Conservation (phyloP, 495 filamentous ascomycete genomes). For the Geopyxis carbonaria region DNA sequence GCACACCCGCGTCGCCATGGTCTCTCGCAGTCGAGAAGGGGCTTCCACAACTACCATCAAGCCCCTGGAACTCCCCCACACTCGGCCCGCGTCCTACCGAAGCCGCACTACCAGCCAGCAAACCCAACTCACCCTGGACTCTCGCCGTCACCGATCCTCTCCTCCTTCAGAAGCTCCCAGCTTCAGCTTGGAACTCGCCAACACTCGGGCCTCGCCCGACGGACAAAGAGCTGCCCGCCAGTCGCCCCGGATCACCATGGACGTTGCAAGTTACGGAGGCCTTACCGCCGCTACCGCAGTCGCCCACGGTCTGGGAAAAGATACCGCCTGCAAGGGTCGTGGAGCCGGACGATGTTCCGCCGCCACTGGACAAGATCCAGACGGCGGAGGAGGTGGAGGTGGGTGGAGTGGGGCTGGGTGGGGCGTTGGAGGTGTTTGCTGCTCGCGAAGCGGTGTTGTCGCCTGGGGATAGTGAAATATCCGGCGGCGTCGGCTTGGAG, state of each 20-base stretch:
- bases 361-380: no score
- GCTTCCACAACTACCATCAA: conserved; percentile 6
- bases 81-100: conserved; percentile 1
- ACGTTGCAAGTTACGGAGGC: background rate
- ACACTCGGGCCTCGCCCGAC: background rate
- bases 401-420: no score
- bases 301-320: no score
- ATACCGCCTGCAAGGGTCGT: no score
- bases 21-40: background rate
- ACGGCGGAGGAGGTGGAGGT: no score
- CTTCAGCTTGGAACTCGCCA: conserved; percentile 2
- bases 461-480: background rate
- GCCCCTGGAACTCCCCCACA: conserved; percentile 4
- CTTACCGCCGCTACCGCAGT: background rate
- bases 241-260: background rate
- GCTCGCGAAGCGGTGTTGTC: background rate
- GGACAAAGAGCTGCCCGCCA: background rate
- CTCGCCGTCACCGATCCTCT: background rate
- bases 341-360: no score
- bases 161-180: conserved; percentile 1
- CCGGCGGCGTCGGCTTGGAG: background rate
- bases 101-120: background rate
- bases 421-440: no score
- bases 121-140: background rate
- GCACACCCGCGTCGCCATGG: conserved; percentile 10